Conservation (phyloP, 768 basidiomycete species). For the Serendipita indica region DNA sequence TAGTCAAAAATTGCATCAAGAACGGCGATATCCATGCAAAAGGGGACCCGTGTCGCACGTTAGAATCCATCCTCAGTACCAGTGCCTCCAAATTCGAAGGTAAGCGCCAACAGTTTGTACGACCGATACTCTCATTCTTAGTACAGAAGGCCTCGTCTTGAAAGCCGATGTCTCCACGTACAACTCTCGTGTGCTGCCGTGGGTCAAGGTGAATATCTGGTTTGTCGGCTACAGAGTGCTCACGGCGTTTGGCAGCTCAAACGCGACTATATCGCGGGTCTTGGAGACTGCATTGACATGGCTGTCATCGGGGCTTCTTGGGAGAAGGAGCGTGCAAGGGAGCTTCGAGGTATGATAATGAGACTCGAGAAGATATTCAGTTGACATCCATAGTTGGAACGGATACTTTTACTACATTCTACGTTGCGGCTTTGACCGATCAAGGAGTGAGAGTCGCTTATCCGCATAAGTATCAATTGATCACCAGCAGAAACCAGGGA, state of each 20-base stretch:
- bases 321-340: constrained; percentile 64
- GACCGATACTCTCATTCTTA: background rate
- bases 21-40: background rate
- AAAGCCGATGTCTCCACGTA: constrained; percentile 60
- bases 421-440: constrained; percentile 53
- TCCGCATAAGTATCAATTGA: constrained; percentile 25
- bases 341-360: constrained; percentile 45
- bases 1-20: constrained; percentile 2
- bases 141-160: constrained; percentile 43
- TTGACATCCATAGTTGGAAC: constrained; percentile 40
- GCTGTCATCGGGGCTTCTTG: constrained; percentile 63
- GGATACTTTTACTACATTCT: constrained; percentile 62
- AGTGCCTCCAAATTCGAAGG: constrained; percentile 5
- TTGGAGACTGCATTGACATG: constrained; percentile 70
- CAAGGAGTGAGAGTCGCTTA: constrained; percentile 26
- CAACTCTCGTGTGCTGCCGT: constrained; percentile 46
- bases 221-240: background rate
- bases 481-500: constrained; percentile 25
- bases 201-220: constrained; percentile 52
- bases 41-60: background rate
- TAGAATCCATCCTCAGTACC: constrained; percentile 1
- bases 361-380: constrained; percentile 2
- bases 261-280: constrained; percentile 74
- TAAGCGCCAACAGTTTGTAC: background rate
- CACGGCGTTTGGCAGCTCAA: constrained; percentile 36